A percentile compares a stretch with the other conserved stretches of the same genome.
Conservation (phyloP, 2,329 filamentous ascomycete genomes). For the Coniochaeta prunicola region DNA sequence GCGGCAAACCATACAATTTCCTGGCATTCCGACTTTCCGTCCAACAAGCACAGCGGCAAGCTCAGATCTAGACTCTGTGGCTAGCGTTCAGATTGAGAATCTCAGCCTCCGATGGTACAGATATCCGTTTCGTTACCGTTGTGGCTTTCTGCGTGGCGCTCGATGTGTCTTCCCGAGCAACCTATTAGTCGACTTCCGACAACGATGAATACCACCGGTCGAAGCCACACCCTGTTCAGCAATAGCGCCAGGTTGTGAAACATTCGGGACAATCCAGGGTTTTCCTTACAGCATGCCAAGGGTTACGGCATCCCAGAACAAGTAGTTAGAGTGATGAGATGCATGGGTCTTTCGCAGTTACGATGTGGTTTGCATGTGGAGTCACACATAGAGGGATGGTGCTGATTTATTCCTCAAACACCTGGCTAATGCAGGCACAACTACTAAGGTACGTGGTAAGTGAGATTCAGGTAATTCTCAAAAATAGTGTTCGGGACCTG, state of each 20-base stretch:
- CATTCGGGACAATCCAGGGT: neutral
- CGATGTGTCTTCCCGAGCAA: neutral
- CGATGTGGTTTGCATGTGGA: too few relatives aligned
- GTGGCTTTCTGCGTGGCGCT: neutral
- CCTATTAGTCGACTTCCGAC: neutral
- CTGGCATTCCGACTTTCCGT: neutral
- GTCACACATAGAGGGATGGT: too few relatives aligned
- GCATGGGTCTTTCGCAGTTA: neutral
- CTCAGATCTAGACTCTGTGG: neutral
- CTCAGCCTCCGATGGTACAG: neutral
- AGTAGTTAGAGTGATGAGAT: too few relatives aligned
- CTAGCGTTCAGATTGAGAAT: neutral
- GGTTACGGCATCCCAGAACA: neutral
- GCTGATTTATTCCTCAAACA: too few relatives aligned
- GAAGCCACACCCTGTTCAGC: neutral
- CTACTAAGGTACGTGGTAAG: too few relatives aligned
- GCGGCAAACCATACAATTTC: too few relatives aligned
- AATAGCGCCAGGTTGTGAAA: neutral
- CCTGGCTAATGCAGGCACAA: too few relatives aligned
- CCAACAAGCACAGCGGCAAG: neutral
- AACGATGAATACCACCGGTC: neutral
- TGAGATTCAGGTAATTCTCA: too few relatives aligned
- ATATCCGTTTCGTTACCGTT: neutral
- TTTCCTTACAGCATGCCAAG: too few relatives aligned
- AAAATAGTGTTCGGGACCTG: too few relatives aligned